Base-by-base conservation (phyloP, 2,329 filamentous ascomycete species). In the Aspergillus sp. region DNA sequence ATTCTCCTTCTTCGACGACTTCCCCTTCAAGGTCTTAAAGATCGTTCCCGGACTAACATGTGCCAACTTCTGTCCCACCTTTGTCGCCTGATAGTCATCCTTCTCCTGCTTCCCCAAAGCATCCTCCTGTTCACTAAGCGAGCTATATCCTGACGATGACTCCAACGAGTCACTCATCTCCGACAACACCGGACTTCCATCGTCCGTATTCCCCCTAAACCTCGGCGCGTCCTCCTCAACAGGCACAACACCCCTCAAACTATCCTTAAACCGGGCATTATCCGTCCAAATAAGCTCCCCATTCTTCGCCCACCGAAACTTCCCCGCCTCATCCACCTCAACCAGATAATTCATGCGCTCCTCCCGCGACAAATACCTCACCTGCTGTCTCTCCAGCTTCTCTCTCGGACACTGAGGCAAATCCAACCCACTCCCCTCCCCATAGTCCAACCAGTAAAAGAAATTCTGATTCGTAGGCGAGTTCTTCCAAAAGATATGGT, bases 361-460 rank as follows among this genome's bases (percentile, higher is more conserved):
- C 72, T 96, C 92, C 2, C 89, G 84, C 5, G 88, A 91, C 21
- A 97, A 79, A 72, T 97, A 97, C 17, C 93, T 85, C 1, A 97
- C 91, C 69, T 89, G 87, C 73, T 96, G 91, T 23, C 85, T 83
- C 55, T 95, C 91, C 6, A 97, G 80, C 13, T 87, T 82, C 61
- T 91, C 88, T 38, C 93, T 83, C 1, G 91, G 88, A 64, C 92
- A 92, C 0, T 85, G 83, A 3, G 87, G 84, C 12, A 94, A 79
- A 64, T 94, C 89, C 47, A 95, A 72, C 41, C 84, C 75, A 66
- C 81, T 87, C 0, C 93, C 93, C 52, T 89, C 88, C 5, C 93
- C 93, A 60, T 90, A 82, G 72, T 97, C 93, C 1, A 97, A 81
- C 92, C 93, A 97, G 77, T 92, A 94, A 74, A 97, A 97, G 82